Evolutionary conservation across 108 stramenopile species (phyloP).

Genomic region (Hondaea fermentalgiana): DNA sequence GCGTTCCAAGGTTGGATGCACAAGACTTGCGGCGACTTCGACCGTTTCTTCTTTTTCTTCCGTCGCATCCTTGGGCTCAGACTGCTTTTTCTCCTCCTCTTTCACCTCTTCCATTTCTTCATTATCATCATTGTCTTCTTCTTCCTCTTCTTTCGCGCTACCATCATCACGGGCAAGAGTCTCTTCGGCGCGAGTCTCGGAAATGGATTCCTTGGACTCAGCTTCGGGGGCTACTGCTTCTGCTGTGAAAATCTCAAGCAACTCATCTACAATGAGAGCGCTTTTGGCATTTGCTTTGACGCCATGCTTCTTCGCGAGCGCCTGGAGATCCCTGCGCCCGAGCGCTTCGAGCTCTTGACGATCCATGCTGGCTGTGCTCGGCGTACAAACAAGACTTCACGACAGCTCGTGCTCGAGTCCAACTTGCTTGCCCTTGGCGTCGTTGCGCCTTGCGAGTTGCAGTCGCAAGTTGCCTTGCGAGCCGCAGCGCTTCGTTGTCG

Average conservation of each 20-base stretch:
- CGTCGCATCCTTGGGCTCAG: neutral
- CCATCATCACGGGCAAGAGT: too few species aligned
- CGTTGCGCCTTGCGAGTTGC: too few species aligned
- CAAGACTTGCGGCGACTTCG: too few species aligned
- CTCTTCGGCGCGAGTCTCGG: too few species aligned
- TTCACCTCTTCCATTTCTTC: neutral
- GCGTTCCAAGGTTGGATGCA: too few species aligned
- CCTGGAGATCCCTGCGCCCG: slow-evolving; percentile 2
- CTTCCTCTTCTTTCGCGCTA: too few species aligned
- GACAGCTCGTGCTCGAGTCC: too few species aligned
- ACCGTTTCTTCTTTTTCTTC: neutral
- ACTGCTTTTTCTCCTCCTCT: neutral
- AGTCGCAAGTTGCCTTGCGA: too few species aligned
- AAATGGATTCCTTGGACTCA: too few species aligned
- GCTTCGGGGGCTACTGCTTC: neutral
- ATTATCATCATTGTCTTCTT: neutral
- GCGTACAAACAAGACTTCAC: too few species aligned
- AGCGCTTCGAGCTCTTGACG: neutral
- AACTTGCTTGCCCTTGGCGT: too few species aligned
- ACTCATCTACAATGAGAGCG: neutral
- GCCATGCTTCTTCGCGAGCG: neutral
- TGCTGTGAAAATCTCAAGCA: neutral
- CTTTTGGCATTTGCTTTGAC: neutral
- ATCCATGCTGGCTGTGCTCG: neutral
- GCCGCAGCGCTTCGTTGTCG: too few species aligned